phyloP scores from a whole-genome alignment of 2,329 filamentous ascomycete genomes.

The Leptographium galeiforme region DNA sequence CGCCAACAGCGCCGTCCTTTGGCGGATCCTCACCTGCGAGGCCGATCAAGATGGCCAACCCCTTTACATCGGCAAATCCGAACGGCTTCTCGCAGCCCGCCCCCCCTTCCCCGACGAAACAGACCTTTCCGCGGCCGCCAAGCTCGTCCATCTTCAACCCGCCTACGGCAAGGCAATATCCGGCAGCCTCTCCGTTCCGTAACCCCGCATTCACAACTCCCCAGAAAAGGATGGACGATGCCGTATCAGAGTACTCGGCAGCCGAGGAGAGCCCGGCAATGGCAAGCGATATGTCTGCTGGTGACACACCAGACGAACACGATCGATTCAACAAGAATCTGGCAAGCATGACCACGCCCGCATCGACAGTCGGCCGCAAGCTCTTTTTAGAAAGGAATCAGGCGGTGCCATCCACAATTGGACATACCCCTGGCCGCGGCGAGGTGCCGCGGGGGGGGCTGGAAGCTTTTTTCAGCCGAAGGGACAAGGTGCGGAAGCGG shows the following conservation, averaged over 20 bases:
- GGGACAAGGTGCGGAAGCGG: slow-evolving; percentile 38
- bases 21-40: slow-evolving; percentile 13
- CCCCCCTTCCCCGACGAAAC: slow-evolving; percentile 15
- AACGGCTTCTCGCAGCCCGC: not conserved
- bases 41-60: slow-evolving; percentile 11
- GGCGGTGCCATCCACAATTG: slow-evolving; percentile 14
- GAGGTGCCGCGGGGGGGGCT: slow-evolving; percentile 42
- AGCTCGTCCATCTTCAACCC: slow-evolving; percentile 34
- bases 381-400: slow-evolving; percentile 6
- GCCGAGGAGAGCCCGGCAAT: slow-evolving; percentile 47
- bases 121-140: slow-evolving; percentile 22
- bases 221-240: slow-evolving; percentile 40
- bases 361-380: slow-evolving; percentile 21
- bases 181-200: slow-evolving; percentile 41
- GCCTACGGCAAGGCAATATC: slow-evolving; percentile 25
- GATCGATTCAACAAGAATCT: slow-evolving; percentile 29
- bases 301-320: slow-evolving; percentile 39
- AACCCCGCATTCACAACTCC: slow-evolving; percentile 54
- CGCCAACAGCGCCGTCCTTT: slow-evolving; percentile 12
- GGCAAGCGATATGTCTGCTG: slow-evolving; percentile 39
- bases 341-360: slow-evolving; percentile 30
- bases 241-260: slow-evolving; percentile 41
- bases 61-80: slow-evolving; percentile 12
- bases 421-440: slow-evolving; percentile 44
- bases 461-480: slow-evolving; percentile 19